Base-by-base conservation (phyloP, 2,329 filamentous ascomycete genomes). In the Claviceps arundinis region DNA sequence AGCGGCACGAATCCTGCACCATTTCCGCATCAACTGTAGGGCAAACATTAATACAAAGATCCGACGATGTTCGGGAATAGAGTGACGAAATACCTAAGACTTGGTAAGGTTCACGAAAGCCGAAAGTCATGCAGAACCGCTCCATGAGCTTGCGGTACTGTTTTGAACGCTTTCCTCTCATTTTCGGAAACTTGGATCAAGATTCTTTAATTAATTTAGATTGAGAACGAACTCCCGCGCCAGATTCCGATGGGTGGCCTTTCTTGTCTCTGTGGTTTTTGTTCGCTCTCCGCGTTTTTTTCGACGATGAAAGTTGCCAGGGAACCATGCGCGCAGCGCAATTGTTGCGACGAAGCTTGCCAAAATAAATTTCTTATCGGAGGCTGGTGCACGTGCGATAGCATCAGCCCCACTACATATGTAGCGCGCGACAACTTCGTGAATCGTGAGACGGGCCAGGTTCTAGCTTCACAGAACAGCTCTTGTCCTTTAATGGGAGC, bases 31-130 rank as follows among this genome's bases (percentile, higher is more conserved):
- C 90, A 55, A 96, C 82, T 81, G 60, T 3, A 13, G 42, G 19
- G 56, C 58, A 57, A 53, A 53, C 40, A 37, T 51, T 22, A 45
- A 53, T 48, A 53, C 52, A 17, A 48, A 16, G 22, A 6, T 24
- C 1, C 11, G 22, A 22, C 5, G 42, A 44, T 44, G 13, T 6
- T 14, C 1, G 19, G 1, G 11, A 44, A 22, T 44, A 14, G 22
- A 16, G 44, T 17, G 54, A 63, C 72, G 53, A 22, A 22, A 9
- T 71, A 85, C 81, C 74, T 44, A 95, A 73, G 50, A 95, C 84
- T 71, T 97, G 93, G 71, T 96, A 97, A 11, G 93, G 89, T 70
- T 93, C 87, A 60, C 90, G 87, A 68, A 96, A 96, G 55, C 86
- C 85, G 65, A 95, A 96, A 55, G 82, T 83, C 67, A 91, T 78